phyloP scores from a whole-genome alignment of 2,329 filamentous ascomycete species.

The Fusarium liriodendri region DNA sequence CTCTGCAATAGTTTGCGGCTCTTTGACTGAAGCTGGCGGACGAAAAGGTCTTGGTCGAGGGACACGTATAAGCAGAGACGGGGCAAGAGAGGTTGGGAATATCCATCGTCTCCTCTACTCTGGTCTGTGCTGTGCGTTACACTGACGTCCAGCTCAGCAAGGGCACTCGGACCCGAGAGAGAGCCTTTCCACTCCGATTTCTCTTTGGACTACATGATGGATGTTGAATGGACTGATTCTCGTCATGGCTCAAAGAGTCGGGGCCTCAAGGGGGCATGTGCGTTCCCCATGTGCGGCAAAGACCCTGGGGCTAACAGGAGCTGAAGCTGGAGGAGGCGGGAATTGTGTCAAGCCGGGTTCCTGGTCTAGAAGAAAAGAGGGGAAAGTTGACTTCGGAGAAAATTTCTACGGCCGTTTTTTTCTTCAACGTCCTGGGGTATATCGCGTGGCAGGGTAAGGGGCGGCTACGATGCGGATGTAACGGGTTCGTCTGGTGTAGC shows the following conservation, averaged over 20 bases:
- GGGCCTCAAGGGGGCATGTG: conserved; percentile 22
- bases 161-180: conserved; percentile 9
- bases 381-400: neutral
- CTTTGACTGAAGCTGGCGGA: neutral
- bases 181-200: conserved; percentile 10
- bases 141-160: conserved; percentile 8
- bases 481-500: neutral
- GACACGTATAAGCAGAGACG: conserved; percentile 16
- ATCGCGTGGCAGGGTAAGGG: neutral
- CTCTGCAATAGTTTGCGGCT: neutral
- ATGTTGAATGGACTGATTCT: conserved; percentile 32
- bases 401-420: neutral
- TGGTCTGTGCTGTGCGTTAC: conserved; percentile 23
- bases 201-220: neutral
- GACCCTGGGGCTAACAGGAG: neutral
- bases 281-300: neutral
- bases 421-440: neutral
- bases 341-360: conserved; percentile 12
- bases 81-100: conserved; percentile 9
- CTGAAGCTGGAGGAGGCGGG: conserved; percentile 4
- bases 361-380: conserved; percentile 9
- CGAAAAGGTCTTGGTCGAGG: neutral
- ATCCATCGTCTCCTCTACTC: conserved; percentile 9
- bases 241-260: neutral
- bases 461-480: conserved; percentile 1